Conservation (phyloP, 768 basidiomycete genomes). For the Macrolepiota fuliginosa region DNA sequence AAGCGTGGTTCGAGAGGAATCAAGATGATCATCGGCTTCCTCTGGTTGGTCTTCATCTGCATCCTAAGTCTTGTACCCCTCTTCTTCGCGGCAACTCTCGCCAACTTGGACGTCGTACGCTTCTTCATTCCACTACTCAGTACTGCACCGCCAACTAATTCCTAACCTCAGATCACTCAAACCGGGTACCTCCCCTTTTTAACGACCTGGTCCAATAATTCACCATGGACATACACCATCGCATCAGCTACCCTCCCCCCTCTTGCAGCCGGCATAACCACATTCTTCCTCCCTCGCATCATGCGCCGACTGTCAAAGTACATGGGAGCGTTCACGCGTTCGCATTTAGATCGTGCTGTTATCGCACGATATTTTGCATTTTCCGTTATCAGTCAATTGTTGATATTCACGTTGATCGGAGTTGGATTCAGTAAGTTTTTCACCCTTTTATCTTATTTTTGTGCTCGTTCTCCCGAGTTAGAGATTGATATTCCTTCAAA, state of each 20-base stretch:
- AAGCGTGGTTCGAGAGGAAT: constrained; percentile 45
- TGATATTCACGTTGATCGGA: constrained; percentile 81
- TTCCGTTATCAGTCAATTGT: constrained; percentile 78
- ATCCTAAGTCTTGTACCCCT: constrained; percentile 85
- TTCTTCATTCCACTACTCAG: background rate
- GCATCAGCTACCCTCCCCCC: constrained; percentile 86
- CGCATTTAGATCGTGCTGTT: constrained; percentile 73
- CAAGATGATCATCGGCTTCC: constrained; percentile 58
- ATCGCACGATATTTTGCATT: constrained; percentile 84
- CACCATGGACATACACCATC: constrained; percentile 61
- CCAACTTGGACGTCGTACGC: constrained; percentile 71
- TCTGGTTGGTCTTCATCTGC: constrained; percentile 63
- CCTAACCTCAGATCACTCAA: constrained; percentile 36
- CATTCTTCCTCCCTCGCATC: constrained; percentile 71
- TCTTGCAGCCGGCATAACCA: constrained; percentile 68
- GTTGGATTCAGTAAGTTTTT: constrained; percentile 65
- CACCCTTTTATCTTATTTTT: too few relatives aligned
- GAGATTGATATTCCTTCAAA: too few relatives aligned
- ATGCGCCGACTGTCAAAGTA: constrained; percentile 75
- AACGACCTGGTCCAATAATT: constrained; percentile 53
- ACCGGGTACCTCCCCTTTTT: constrained; percentile 62
- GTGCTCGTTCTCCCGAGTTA: too few relatives aligned
- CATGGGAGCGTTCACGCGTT: constrained; percentile 48
- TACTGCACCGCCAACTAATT: background rate
- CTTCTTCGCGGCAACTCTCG: constrained; percentile 74